Conservation (phyloP, 345 rosid species). For the Crucihimalaya himalaica region DNA sequence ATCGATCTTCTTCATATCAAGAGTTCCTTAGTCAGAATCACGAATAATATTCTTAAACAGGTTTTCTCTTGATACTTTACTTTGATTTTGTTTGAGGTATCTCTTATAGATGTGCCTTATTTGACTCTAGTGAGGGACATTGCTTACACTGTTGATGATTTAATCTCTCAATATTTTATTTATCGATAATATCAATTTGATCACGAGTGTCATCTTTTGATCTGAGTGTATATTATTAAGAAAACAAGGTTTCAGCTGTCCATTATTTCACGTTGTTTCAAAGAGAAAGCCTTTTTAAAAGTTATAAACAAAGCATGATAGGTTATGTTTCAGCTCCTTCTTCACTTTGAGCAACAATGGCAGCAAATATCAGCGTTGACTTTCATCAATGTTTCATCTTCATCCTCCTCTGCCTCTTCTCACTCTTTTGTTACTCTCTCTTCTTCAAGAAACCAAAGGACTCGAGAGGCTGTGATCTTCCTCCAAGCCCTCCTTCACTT, state of each 20-base stretch:
- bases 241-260: background rate
- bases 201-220: background rate
- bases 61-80: too few relatives aligned
- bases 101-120: too few relatives aligned
- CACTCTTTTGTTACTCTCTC: background rate
- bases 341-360: background rate
- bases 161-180: too few relatives aligned
- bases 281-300: background rate
- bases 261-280: background rate
- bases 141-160: too few relatives aligned
- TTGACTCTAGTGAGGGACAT: too few relatives aligned
- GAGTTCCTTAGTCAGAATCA: slow-evolving; percentile 29
- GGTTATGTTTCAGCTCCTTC: background rate
- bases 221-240: background rate
- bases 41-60: background rate
- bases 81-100: too few relatives aligned
- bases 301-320: background rate
- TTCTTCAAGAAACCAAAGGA: slow-evolving; percentile 8
- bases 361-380: background rate
- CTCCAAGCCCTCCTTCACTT: background rate
- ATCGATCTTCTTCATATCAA: slow-evolving; percentile 43
- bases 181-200: background rate
- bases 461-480: background rate
- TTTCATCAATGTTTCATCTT: background rate
- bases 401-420: background rate